phyloP scores from a whole-genome alignment of 179 eudicot species.

The Beta corolliflora region DNA sequence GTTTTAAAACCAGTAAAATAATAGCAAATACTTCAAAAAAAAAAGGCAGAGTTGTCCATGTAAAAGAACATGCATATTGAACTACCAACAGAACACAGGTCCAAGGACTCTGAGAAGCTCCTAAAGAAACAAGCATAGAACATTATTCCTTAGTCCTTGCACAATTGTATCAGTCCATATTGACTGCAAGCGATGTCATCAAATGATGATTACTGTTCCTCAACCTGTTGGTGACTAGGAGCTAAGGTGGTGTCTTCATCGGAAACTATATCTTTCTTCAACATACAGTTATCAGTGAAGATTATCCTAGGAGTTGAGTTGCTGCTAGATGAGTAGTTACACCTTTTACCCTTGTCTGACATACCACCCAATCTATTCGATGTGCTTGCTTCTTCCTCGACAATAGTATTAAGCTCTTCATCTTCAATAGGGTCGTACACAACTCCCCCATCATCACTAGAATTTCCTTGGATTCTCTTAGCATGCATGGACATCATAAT shows the following conservation, averaged over 20 bases:
- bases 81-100: background rate
- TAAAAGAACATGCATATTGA: background rate
- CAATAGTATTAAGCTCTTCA: background rate
- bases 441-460: background rate
- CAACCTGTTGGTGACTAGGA: background rate
- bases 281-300: conserved; percentile 1
- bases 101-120: background rate
- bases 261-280: conserved; percentile 12
- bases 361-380: background rate
- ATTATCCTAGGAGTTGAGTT: conserved; percentile 9
- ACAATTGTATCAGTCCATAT: background rate
- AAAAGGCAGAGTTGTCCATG: too few species aligned
- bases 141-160: background rate
- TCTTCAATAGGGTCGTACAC: conserved; percentile 12
- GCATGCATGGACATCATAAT: conserved; percentile 8
- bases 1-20: too few species aligned
- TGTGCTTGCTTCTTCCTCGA: background rate
- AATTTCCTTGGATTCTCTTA: background rate
- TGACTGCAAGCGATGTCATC: background rate
- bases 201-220: background rate
- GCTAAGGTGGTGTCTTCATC: conserved; percentile 26
- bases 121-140: background rate
- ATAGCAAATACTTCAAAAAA: too few species aligned
- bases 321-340: conserved; percentile 28
- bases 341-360: conserved; percentile 18